Evolutionary conservation across 345 rosid genomes (phyloP).

Genomic region (Acer yangbiense): DNA sequence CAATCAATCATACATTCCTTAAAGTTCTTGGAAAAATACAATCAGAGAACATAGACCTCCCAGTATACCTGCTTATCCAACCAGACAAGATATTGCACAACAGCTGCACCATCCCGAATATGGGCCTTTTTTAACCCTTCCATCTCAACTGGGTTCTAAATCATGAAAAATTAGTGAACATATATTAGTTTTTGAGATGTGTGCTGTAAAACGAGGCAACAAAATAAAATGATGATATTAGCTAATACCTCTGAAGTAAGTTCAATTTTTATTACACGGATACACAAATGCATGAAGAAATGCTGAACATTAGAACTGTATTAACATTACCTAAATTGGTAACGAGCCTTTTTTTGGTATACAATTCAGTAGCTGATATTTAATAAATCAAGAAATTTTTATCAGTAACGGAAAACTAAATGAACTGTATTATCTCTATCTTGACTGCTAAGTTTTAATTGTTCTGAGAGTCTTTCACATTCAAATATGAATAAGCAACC

Average conservation of each 20-base stretch:
- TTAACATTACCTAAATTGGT: not conserved
- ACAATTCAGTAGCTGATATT: not conserved
- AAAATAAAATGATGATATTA: not conserved
- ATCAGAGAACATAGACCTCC: not conserved
- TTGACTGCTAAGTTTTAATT: not conserved
- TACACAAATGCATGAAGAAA: not conserved
- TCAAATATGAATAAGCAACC: not conserved
- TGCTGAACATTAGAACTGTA: not conserved
- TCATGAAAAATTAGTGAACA: slow-evolving; percentile 10
- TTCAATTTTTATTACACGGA: not conserved
- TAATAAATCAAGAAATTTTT: not conserved
- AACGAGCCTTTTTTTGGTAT: not conserved
- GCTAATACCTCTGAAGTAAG: not conserved
- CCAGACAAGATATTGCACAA: slow-evolving; percentile 94
- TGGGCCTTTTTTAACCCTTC: slow-evolving; percentile 89
- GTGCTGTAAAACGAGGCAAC: not conserved
- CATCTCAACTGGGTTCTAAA: slow-evolving; percentile 84
- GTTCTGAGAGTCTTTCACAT: not conserved
- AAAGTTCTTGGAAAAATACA: not conserved
- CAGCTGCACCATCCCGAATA: slow-evolving; percentile 96
- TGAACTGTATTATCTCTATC: not conserved
- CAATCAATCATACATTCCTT: not conserved
- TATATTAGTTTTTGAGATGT: slow-evolving; percentile 8
- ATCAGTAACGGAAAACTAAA: not conserved
- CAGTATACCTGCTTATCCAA: slow-evolving; percentile 74